Base-by-base conservation (phyloP, 129 eudicot species). In the Smallanthus sonchifolius region DNA sequence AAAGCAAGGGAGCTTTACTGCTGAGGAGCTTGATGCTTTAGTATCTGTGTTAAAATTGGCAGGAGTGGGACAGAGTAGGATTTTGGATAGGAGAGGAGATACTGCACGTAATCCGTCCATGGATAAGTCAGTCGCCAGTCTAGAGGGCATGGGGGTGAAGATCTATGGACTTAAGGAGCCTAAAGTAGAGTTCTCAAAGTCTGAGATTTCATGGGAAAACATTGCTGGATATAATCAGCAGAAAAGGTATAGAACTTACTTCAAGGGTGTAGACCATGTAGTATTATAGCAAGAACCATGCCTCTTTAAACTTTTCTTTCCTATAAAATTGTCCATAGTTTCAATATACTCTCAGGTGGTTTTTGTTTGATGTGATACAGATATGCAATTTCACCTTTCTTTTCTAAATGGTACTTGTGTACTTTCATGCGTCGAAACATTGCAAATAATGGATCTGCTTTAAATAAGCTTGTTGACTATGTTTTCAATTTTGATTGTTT, bases 171-270 rank as follows among this genome's bases (percentile, higher is more conserved):
- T 91, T 52, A 65, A 83, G 48, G 88, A 80, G 57, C 79, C 85
- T 19, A 81, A 70, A 69, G 1, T 49, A 10, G 90, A 67, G 68
- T 19, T 28, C 59, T 8, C 81, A 35, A 91, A 82, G 69, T 65
- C 75, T 43, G 92, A 88, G 54, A 87, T 91, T 49, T 83, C 99
- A 49, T 95, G 99, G 97, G 99, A 91, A 30, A 91, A 89, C 73
- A 95, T 91, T 69, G 99, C 97, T 76, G 99, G 99, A 17, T 95
- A 95, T 77, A 80, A 79, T 69, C 80, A 88, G 57, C 97, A 95
- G 72, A 95, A 95, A 72, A 75, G 99, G 99, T 88, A 87, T 42
- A 51, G 40, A 55, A 63, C 65, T 45, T 77, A 48, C 64, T 74
- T 65, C 8, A 44, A 67, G 62, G 40, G 67, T 40, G 73, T 59